phyloP scores from a whole-genome alignment of 2,329 filamentous ascomycete species.

The Sclerotinia trifoliorum region DNA sequence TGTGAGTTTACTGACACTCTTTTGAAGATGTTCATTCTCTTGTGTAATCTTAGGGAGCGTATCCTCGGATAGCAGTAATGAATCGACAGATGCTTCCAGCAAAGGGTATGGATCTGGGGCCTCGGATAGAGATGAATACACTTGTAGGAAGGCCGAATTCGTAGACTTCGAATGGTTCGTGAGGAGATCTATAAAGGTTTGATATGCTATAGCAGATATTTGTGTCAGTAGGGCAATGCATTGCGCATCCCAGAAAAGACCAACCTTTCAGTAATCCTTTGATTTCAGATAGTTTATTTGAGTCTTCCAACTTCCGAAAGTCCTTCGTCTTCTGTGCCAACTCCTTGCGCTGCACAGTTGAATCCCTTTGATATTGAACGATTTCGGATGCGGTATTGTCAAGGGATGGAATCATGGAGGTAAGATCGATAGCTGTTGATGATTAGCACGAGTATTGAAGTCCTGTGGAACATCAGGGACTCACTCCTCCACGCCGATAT shows the following conservation, averaged over 20 bases:
- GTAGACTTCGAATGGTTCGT: conserved; percentile 95
- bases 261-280: conserved; percentile 85
- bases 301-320: conserved; percentile 90
- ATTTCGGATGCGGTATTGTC: conserved; percentile 95
- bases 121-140: conserved; percentile 92
- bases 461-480: conserved; percentile 28
- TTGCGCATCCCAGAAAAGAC: conserved; percentile 21
- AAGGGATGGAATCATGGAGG: conserved; percentile 76
- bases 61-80: conserved; percentile 87
- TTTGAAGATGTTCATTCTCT: conserved; percentile 86
- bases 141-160: conserved; percentile 86
- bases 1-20: conserved; percentile 71
- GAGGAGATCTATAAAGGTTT: conserved; percentile 93
- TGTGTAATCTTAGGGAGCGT: conserved; percentile 84
- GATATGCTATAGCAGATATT: conserved; percentile 65
- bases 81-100: conserved; percentile 93
- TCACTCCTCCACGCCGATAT: conserved; percentile 95
- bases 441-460: conserved; percentile 21
- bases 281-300: conserved; percentile 80
- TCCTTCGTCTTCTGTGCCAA: conserved; percentile 99
- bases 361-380: conserved; percentile 87
- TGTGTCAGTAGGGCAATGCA: conserved; percentile 5
- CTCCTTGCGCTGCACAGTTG: conserved; percentile 94
- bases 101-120: conserved; percentile 95
- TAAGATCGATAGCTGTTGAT: conserved; percentile 76